Evolutionary conservation across 2,329 filamentous ascomycete genomes (phyloP), one percentile per base, ranked within the genome.

Genomic region (Hypocrella siamensis): DNA sequence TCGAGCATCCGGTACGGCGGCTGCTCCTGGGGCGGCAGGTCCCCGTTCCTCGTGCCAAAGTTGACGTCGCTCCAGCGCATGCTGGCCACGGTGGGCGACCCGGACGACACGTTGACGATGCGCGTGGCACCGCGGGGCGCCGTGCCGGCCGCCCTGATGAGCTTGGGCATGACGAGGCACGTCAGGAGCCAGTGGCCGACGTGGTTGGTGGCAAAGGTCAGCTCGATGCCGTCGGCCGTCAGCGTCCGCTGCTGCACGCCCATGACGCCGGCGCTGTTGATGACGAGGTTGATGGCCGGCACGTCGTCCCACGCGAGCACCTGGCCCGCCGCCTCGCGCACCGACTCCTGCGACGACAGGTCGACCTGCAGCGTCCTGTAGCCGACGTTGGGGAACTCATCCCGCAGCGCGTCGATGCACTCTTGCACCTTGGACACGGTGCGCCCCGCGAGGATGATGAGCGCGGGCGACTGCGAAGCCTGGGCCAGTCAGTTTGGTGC

Each of bases 51-150:
- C 38, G 53, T 57, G 16, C 53, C 46, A 36, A 63, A 63, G 28
- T 60, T 59, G 26, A 46, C 51, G 41, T 65, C 60, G 31, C 51
- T 49, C 41, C 57, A 63, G 5, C 57, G 46, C 16, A 64, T 43
- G 6, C 49, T 49, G 2, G 45, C 42, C 11, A 58, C 27, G 15
- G 49, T 46, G 39, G 64, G 50, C 3, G 58, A 60, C 16, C 52
- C 46, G 33, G 60, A 61, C 17, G 51, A 52, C 14, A 67, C 45
- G 34, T 54, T 61, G 9, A 67, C 51, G 9, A 67, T 40, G 3
- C 57, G 46, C 46, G 46, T 40, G 6, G 49, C 40, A 27, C 46
- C 47, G 26, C 44, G 43, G 3, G 52, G 45, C 37, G 40, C 36
- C 9, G 33, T 38, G 9, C 41, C 15, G 1, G 51, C 37, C 1